These are phyloP conservation scores for Metrosideros polymorpha DNA, from an alignment of 441 rosid species.

Conservation along the genomic window DNA sequence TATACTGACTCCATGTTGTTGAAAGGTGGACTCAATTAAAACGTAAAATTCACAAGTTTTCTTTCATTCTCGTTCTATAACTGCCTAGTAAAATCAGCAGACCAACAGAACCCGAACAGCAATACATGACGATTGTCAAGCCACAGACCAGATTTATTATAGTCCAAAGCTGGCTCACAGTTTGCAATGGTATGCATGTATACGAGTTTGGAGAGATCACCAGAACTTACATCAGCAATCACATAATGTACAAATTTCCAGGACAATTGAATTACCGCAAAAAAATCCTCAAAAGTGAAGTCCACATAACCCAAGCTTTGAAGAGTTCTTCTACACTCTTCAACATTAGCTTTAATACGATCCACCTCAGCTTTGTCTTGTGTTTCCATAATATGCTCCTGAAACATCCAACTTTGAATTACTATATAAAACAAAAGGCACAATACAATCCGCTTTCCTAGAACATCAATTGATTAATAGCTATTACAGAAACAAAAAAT, in stretches of 20 bases:
- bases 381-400: slow-evolving; percentile 18
- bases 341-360: slow-evolving; percentile 11
- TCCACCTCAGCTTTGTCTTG: slow-evolving; percentile 16
- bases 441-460: neutral
- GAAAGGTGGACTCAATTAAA: neutral
- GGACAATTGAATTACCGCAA: slow-evolving; percentile 39
- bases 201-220: neutral
- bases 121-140: neutral
- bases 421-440: neutral
- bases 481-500: neutral
- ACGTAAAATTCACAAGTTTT: neutral
- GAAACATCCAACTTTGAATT: neutral
- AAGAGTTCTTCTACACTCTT: slow-evolving; percentile 32
- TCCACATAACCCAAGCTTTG: slow-evolving; percentile 84
- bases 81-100: neutral
- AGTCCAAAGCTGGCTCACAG: neutral
- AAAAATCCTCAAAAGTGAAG: slow-evolving; percentile 94
- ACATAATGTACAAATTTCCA: neutral
- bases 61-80: neutral
- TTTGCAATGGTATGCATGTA: neutral
- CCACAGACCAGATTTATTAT: neutral
- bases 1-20: neutral
- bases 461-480: neutral
- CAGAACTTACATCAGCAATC: neutral
- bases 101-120: neutral